Evolutionary conservation across 2,329 filamentous ascomycete genomes (phyloP).

Genomic region (Tolypocladium ophioglossoides): DNA sequence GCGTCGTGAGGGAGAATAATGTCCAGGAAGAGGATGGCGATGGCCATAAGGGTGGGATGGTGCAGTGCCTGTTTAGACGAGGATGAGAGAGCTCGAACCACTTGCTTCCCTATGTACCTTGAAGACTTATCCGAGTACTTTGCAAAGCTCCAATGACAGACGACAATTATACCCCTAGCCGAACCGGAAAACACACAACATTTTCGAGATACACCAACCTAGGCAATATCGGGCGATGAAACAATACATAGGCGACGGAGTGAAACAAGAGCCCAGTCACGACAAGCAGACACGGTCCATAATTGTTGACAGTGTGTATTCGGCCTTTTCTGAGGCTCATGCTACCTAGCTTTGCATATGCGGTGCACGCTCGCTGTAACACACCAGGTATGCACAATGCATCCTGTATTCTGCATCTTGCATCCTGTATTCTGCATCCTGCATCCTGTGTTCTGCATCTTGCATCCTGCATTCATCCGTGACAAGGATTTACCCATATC

Average conservation of each 20-base stretch:
- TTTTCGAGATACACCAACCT: background rate
- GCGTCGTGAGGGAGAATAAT: constrained; percentile 53
- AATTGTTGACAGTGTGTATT: background rate
- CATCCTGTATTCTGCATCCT: background rate
- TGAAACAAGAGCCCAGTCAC: background rate
- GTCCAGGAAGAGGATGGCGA: constrained; percentile 9
- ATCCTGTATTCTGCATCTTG: constrained; percentile 1
- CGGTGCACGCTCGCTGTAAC: background rate
- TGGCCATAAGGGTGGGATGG: background rate
- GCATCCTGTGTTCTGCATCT: background rate
- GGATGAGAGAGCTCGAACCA: background rate
- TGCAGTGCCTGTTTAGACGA: background rate
- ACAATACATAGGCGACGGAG: background rate
- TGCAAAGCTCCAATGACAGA: background rate
- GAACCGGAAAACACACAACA: background rate
- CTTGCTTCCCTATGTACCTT: background rate
- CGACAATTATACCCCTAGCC: background rate
- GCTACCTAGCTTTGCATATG: constrained; percentile 1
- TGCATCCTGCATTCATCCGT: background rate
- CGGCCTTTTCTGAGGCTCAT: background rate
- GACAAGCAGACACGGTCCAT: background rate
- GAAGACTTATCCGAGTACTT: background rate
- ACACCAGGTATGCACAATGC: constrained; percentile 2
- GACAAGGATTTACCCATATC: background rate
- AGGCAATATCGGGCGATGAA: background rate